Evolutionary conservation across 2,329 filamentous ascomycete species (phyloP).

Genomic region (Sclerotinia sclerotiorum): DNA sequence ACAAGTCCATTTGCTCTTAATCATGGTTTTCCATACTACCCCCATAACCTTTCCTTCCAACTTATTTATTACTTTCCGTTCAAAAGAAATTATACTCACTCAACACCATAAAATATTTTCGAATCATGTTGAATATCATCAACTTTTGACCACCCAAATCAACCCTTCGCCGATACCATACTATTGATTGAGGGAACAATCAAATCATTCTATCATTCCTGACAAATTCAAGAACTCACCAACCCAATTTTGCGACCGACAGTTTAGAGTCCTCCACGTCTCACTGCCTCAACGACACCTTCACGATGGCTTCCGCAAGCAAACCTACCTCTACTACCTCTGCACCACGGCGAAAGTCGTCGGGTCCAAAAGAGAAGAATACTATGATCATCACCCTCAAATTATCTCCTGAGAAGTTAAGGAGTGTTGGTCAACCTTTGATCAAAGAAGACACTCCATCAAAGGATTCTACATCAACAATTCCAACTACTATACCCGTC

Average conservation of each 20-base stretch:
- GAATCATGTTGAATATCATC: conserved; percentile 14
- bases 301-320: conserved; percentile 34
- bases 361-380: conserved; percentile 31
- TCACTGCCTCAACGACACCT: conserved; percentile 11
- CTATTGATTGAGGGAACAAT: conserved; percentile 4
- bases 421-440: conserved; percentile 45
- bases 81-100: conserved; percentile 11
- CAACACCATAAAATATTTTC: conserved; percentile 13
- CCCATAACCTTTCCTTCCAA: conserved; percentile 18
- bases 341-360: conserved; percentile 35
- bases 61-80: conserved; percentile 2
- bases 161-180: conserved; percentile 4
- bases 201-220: conserved; percentile 1
- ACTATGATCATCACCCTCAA: conserved; percentile 53
- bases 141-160: conserved; percentile 10
- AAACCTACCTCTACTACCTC: conserved; percentile 29
- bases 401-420: conserved; percentile 52
- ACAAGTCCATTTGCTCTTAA: conserved; percentile 6
- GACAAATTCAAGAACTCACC: conserved; percentile 10
- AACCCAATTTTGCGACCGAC: conserved; percentile 20
- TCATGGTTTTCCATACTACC: conserved; percentile 17
- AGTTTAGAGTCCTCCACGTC: conserved; percentile 4
- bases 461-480: conserved; percentile 45
- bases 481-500: conserved; percentile 42
- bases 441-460: conserved; percentile 46